Evolutionary conservation across 1,139 yeast genomes (phyloP).

Genomic region (Yamadazyma friedrichii): DNA sequence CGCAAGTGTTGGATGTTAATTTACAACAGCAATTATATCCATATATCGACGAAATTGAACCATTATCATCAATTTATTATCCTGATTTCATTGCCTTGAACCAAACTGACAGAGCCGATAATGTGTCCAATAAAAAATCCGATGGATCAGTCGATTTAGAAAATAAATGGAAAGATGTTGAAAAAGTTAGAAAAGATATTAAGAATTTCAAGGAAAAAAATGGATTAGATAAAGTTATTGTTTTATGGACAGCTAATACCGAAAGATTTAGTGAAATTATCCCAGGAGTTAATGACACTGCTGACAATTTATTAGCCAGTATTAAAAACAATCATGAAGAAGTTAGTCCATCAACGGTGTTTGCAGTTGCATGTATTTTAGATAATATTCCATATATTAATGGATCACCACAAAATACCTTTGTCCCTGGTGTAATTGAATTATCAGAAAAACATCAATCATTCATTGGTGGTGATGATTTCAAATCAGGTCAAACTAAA

Average conservation of each 20-base stretch:
- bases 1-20: slow-evolving; percentile 83
- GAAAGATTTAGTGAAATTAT: slow-evolving; percentile 85
- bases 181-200: slow-evolving; percentile 81
- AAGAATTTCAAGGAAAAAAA: slow-evolving; percentile 72
- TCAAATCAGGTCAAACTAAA: slow-evolving; percentile 96
- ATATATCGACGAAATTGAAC: slow-evolving; percentile 61
- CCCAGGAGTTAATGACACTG: slow-evolving; percentile 83
- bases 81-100: slow-evolving; percentile 97
- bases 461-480: slow-evolving; percentile 95
- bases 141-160: slow-evolving; percentile 52
- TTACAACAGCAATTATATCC: slow-evolving; percentile 76
- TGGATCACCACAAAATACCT: slow-evolving; percentile 97
- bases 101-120: slow-evolving; percentile 90
- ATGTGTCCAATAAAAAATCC: slow-evolving; percentile 60
- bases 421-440: slow-evolving; percentile 92
- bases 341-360: slow-evolving; percentile 86
- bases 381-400: slow-evolving; percentile 89
- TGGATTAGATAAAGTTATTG: slow-evolving; percentile 79
- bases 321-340: slow-evolving; percentile 80
- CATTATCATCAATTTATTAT: slow-evolving; percentile 85
- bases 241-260: slow-evolving; percentile 96
- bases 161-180: slow-evolving; percentile 89
- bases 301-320: slow-evolving; percentile 72
- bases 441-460: slow-evolving; percentile 76
- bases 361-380: slow-evolving; percentile 89